These are phyloP conservation scores for Phaeosphaeriaceae sp. DNA, from an alignment of 2,329 filamentous ascomycete species.

Conservation along the genomic window DNA sequence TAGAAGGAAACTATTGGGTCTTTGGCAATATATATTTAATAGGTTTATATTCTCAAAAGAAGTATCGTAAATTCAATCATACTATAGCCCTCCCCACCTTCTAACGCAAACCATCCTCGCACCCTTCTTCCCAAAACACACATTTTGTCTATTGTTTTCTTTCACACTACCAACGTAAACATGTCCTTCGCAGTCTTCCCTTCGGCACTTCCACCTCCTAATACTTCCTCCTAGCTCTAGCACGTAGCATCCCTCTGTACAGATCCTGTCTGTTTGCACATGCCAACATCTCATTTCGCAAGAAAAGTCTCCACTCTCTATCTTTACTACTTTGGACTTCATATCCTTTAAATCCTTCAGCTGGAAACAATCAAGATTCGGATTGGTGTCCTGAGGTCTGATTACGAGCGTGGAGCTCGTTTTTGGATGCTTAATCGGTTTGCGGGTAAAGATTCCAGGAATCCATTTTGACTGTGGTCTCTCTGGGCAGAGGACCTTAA, in stretches of 20 bases:
- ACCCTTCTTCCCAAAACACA: constrained; percentile 40
- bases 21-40: not conserved
- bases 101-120: constrained; percentile 35
- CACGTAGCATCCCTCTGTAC: constrained; percentile 34
- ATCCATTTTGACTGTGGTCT: constrained; percentile 26
- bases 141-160: constrained; percentile 11
- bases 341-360: constrained; percentile 19
- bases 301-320: constrained; percentile 22
- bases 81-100: too few relatives aligned
- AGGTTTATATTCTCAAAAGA: not conserved
- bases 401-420: constrained; percentile 10
- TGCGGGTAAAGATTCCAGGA: constrained; percentile 21
- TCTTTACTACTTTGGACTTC: constrained; percentile 15
- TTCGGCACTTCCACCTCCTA: constrained; percentile 21
- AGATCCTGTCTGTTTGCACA: constrained; percentile 12
- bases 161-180: constrained; percentile 26
- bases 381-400: constrained; percentile 13
- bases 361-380: constrained; percentile 21
- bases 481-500: constrained; percentile 10
- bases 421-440: constrained; percentile 7
- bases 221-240: constrained; percentile 31
- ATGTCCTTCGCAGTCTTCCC: constrained; percentile 36
- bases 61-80: too few relatives aligned
- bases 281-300: constrained; percentile 31
- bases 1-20: not conserved